Evolutionary conservation across 2,329 filamentous ascomycete species (phyloP), one percentile per base, ranked within the genome.

Genomic region (Pseudogymnoascus sp.): DNA sequence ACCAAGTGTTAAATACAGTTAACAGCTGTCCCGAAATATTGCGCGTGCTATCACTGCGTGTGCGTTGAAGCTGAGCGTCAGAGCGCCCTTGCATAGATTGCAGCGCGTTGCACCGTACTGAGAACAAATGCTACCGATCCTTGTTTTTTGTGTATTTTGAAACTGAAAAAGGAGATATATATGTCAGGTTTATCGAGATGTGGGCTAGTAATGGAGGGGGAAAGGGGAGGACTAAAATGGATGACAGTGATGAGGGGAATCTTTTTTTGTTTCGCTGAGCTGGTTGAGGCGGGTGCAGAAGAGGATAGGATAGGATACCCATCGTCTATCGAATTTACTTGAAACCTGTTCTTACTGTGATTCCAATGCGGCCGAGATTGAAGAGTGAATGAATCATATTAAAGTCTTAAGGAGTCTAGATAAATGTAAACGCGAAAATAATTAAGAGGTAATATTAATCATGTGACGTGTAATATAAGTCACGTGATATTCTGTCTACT

Each of bases 1-100:
- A 37, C 57, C 12, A 58, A 58, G 18, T 58, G 57, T 30, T 58
- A 58, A 58, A 38, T 58, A 58, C 15, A 22, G n/a, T 53, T 53
- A 35, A 28, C 15, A 4, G 18, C 9, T 33, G 12, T 28, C 9
- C 5, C 15, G n/a, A 3, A 53, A 4, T 7, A 15, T 30, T 20
- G 6, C 7, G n/a, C 47, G 9, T 15, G 47, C n/a, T 35, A 53
- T 53, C 5, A 11, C 47, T 53, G 15, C 15, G 28, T 18, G 15
- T 50, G 43, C 43, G 43, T 50, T 50, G 5, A 30, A 50, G n/a
- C 47, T 53, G 28, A 53, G 47, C 47, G 43, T 53, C 28, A 18
- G n/a, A 53, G 47, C 47, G 28, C 28, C 28, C 47, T 9, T 53
- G 47, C 18, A 53, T 53, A 53, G 47, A 53, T 53, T 53, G 47